Conservation (phyloP, 352 stramenopile genomes). For the Globisporangium alternatum region DNA sequence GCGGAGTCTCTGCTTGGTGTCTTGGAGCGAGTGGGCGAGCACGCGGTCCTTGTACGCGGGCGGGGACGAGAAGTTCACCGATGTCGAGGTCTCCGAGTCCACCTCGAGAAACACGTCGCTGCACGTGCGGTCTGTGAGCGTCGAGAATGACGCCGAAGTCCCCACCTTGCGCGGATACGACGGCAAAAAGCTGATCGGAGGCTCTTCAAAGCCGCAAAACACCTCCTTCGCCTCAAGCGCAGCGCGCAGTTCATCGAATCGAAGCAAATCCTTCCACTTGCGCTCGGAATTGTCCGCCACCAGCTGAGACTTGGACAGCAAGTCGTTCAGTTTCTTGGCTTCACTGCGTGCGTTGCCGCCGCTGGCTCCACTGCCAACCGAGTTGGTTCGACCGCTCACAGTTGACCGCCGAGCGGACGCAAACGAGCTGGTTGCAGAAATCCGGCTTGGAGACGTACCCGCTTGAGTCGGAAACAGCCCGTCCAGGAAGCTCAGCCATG, state of each 20-base stretch:
- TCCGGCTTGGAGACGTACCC: neutral
- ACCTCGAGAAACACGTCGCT: constrained; percentile 48
- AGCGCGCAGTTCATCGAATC: constrained; percentile 65
- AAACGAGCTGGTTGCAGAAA: neutral
- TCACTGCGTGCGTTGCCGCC: constrained; percentile 21
- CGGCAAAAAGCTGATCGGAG: constrained; percentile 68
- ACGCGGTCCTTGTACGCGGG: constrained; percentile 79
- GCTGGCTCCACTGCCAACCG: neutral
- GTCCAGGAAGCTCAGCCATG: constrained; percentile 55
- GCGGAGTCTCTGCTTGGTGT: constrained; percentile 35
- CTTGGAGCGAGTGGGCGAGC: constrained; percentile 43
- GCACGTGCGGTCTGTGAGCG: constrained; percentile 58
- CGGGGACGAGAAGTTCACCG: constrained; percentile 9
- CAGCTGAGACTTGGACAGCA: constrained; percentile 59
- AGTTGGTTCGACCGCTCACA: constrained; percentile 6
- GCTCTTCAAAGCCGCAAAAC: constrained; percentile 85
- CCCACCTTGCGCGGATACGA: constrained; percentile 69
- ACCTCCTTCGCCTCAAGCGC: constrained; percentile 81
- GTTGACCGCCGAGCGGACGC: constrained; percentile 11
- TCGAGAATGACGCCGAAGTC: constrained; percentile 55
- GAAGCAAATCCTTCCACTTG: constrained; percentile 75
- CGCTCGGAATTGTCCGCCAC: constrained; percentile 49
- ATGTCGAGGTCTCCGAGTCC: constrained; percentile 23
- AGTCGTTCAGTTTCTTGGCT: constrained; percentile 61
- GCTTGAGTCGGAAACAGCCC: constrained; percentile 30